Conservation (phyloP, 2,329 filamentous ascomycete species). For the Coniochaeta sp. region DNA sequence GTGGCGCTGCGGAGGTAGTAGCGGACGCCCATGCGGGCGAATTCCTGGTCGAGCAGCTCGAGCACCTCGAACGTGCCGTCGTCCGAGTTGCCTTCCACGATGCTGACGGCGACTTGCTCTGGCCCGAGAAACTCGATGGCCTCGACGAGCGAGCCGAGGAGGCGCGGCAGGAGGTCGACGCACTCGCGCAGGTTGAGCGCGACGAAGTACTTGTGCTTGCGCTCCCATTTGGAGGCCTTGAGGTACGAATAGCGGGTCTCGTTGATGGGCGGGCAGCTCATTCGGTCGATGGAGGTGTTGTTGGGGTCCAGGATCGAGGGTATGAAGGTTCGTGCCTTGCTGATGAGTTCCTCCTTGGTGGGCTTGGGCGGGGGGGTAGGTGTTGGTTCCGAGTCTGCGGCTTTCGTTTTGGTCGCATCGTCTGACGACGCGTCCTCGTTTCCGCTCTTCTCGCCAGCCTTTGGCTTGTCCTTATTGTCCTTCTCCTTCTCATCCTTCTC, state of each 20-base stretch:
- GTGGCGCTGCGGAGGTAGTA: constrained; percentile 33
- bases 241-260: constrained; percentile 4
- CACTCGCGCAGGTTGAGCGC: constrained; percentile 40
- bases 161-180: constrained; percentile 32
- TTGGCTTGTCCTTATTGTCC: background rate
- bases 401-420: background rate
- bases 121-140: constrained; percentile 33
- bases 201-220: constrained; percentile 33
- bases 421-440: background rate
- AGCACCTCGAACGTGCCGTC: constrained; percentile 36
- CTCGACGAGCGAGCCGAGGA: constrained; percentile 36
- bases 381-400: background rate
- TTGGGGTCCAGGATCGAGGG: constrained; percentile 7
- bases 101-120: constrained; percentile 32
- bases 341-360: background rate
- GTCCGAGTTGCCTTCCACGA: constrained; percentile 35
- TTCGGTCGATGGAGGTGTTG: constrained; percentile 6
- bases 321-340: constrained; percentile 2
- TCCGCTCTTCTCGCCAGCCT: background rate
- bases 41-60: constrained; percentile 13
- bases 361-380: background rate
- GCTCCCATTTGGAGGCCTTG: constrained; percentile 1
- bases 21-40: constrained; percentile 25
- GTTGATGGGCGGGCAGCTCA: constrained; percentile 6
- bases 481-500: background rate